Conservation (phyloP, 2,329 filamentous ascomycete species). For the Chaetomiaceae sp. region DNA sequence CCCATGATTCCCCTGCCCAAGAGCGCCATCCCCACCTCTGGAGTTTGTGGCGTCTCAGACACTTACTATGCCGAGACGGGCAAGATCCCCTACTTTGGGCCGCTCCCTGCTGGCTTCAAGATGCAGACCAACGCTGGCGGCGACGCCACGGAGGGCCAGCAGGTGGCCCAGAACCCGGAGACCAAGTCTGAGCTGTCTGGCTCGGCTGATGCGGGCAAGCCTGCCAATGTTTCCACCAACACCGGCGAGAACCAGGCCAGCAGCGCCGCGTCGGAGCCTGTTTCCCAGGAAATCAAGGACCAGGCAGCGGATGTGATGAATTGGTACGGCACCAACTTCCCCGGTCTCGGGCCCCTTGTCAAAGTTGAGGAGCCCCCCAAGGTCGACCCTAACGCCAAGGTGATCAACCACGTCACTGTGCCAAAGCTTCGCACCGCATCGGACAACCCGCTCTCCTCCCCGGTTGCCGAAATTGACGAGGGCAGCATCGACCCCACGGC, state of each 20-base stretch:
- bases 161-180: not conserved
- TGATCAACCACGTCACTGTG: conserved; percentile 19
- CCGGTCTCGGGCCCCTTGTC: too few species aligned
- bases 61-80: conserved; percentile 17
- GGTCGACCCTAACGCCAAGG: not conserved
- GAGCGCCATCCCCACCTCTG: conserved; percentile 8
- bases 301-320: not conserved
- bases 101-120: not conserved
- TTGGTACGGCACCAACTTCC: conserved; percentile 20
- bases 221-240: not conserved
- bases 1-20: conserved; percentile 11
- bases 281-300: not conserved
- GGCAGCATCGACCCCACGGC: conserved; percentile 20
- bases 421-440: conserved; percentile 22
- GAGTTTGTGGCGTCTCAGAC: conserved; percentile 20
- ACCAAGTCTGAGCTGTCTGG: not conserved
- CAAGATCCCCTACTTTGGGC: conserved; percentile 8
- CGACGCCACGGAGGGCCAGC: not conserved
- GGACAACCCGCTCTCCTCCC: conserved; percentile 22
- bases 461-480: conserved; percentile 20
- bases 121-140: not conserved
- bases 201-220: not conserved
- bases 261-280: not conserved
- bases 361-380: not conserved
- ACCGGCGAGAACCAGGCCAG: not conserved